Evolutionary conservation across 2,329 filamentous ascomycete species (phyloP).

Genomic region (Penicillium thymicola): DNA sequence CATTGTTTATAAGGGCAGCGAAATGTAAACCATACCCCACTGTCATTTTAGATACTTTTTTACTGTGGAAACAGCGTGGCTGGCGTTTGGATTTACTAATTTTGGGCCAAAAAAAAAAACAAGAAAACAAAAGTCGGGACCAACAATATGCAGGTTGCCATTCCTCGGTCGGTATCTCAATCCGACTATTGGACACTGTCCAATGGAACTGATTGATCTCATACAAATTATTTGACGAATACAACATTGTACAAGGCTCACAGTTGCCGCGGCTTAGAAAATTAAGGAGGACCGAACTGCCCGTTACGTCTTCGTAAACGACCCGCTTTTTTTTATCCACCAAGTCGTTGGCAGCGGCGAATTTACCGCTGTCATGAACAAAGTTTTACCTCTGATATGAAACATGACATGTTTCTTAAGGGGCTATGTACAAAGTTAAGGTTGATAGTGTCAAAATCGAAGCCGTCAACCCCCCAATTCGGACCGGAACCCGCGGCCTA

Average conservation of each 20-base stretch:
- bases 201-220: background rate
- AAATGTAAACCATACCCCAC: background rate
- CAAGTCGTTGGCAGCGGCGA: background rate
- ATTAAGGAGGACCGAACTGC: background rate
- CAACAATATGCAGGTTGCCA: background rate
- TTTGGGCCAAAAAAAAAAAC: background rate
- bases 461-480: background rate
- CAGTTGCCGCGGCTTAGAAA: background rate
- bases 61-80: background rate
- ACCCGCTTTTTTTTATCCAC: slow-evolving; percentile 3
- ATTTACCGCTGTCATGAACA: background rate
- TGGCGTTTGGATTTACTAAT: background rate
- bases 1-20: background rate
- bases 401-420: background rate
- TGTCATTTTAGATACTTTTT: background rate
- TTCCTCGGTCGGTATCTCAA: background rate
- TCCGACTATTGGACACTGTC: background rate
- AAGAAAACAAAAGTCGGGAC: background rate
- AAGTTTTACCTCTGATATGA: background rate
- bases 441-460: background rate
- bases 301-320: background rate
- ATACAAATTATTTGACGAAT: background rate
- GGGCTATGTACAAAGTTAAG: background rate
- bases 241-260: background rate
- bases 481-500: background rate